Base-by-base conservation (phyloP, 345 rosid genomes). In the Rhizophora mangle region DNA sequence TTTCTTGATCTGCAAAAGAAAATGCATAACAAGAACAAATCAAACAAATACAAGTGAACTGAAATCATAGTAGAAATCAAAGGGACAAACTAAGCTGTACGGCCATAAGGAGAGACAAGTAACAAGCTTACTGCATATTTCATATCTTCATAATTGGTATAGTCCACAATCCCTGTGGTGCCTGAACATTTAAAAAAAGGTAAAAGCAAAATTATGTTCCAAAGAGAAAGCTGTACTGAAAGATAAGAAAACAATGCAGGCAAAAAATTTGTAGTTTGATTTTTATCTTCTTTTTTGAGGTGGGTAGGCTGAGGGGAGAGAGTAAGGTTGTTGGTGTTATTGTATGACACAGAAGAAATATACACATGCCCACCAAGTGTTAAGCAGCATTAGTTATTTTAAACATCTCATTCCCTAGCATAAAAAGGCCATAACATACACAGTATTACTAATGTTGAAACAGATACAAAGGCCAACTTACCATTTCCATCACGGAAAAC, bases 91-190 rank as follows among this genome's bases (percentile, higher is more conserved):
- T 43, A 43, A 43, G 19, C 5, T 13, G 49, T 3, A 43, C 49
- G 13, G 3, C 18, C 16, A 43, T 13, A 11, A 43, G 3, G 16
- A 19, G 49, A 13, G 6, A 43, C 49, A 15, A 20, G 46, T 16
- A 10, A 24, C 20, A 6, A 67, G 62, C 75, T 78, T 62, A 78
- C 81, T 0, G 81, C 78, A 69, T 69, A 63, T 58, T 73, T 78
- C 81, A 78, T 73, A 72, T 78, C 81, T 65, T 78, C 81, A 51
- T 65, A 78, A 60, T 78, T 78, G 9, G 81, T 65, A 63, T 78
- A 78, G 56, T 78, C 81, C 31, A 78, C 78, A 65, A 78, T 74
- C 54, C 81, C 81, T 6, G 81, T 73, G 13, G 81, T 78, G 43
- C 81, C 81, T 78, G 49, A 43, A 65, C 30, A 51, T 34, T 34